A percentile compares a stretch with the other conserved stretches of the same genome.
These are phyloP conservation scores for Eutypa lata DNA, from an alignment of 2,329 filamentous ascomycete genomes.

Conservation along the genomic window DNA sequence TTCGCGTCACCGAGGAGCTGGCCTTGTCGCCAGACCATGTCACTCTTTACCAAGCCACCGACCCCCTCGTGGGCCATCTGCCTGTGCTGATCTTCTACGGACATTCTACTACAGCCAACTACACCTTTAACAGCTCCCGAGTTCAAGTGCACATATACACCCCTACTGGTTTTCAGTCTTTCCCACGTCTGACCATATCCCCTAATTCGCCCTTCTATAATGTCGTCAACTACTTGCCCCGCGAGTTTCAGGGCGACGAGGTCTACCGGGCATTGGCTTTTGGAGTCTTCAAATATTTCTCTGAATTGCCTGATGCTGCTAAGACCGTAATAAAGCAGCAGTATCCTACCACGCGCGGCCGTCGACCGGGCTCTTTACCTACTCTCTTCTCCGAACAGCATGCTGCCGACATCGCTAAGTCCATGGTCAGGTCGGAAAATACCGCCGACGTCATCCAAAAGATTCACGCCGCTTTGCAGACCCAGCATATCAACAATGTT, in stretches of 20 bases:
- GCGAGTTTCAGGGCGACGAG: conserved; percentile 94
- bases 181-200: conserved; percentile 86
- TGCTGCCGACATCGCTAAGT: conserved; percentile 83
- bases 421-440: conserved; percentile 80
- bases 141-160: conserved; percentile 93
- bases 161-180: conserved; percentile 84
- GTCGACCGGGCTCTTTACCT: conserved; percentile 61
- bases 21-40: conserved; percentile 77
- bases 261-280: conserved; percentile 88
- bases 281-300: conserved; percentile 90
- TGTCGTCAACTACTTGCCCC: conserved; percentile 84
- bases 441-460: conserved; percentile 68
- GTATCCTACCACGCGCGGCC: conserved; percentile 51
- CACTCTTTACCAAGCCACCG: conserved; percentile 83
- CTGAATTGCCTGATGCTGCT: conserved; percentile 74
- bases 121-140: conserved; percentile 82
- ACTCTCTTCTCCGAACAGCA: conserved; percentile 86
- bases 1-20: conserved; percentile 75
- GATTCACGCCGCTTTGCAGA: conserved; percentile 72
- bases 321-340: conserved; percentile 66
- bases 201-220: conserved; percentile 89
- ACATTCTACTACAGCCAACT: conserved; percentile 83
- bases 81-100: conserved; percentile 90
- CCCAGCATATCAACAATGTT: conserved; percentile 79
- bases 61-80: conserved; percentile 76